These are phyloP conservation scores for Parmales sp. DNA, from an alignment of 108 stramenopile species.

Conservation along the genomic window DNA sequence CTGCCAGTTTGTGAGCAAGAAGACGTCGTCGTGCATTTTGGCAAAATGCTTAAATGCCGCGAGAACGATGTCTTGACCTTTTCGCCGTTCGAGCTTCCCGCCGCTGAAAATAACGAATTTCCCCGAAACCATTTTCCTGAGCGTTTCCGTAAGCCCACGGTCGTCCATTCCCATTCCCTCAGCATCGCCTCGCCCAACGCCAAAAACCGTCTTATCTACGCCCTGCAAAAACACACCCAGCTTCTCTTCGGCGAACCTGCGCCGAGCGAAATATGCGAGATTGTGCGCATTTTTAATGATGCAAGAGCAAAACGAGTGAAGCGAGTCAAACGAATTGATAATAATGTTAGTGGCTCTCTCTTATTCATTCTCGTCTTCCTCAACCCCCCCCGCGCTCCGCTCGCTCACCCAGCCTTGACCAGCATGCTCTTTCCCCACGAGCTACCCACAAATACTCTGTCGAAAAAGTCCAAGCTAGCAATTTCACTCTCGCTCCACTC, in stretches of 20 bases:
- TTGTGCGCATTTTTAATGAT: too few relatives aligned
- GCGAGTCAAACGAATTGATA: neutral
- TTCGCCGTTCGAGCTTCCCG: slow-evolving; percentile 14
- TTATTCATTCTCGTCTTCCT: neutral
- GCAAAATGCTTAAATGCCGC: neutral
- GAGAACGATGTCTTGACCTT: slow-evolving; percentile 14
- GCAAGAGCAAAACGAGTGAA: neutral
- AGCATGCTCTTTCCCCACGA: neutral
- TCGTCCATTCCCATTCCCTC: neutral
- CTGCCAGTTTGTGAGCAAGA: neutral
- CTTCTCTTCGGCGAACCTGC: too few relatives aligned
- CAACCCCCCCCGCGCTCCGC: neutral
- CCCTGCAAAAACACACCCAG: slow-evolving; percentile 3
- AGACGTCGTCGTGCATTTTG: neutral
- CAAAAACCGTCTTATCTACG: neutral
- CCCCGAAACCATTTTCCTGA: neutral
- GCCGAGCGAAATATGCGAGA: too few relatives aligned
- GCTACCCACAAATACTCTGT: neutral
- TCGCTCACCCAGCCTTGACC: neutral
- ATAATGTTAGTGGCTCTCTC: too few relatives aligned
- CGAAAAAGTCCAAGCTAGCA: neutral
- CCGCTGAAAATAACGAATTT: slow-evolving; percentile 3
- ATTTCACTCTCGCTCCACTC: neutral
- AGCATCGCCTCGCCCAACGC: neutral
- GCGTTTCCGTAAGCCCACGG: neutral